A percentile compares a stretch with the other conserved stretches of the same genome.
Evolutionary conservation across 2,329 filamentous ascomycete genomes (phyloP).

Genomic region (Parafenestella ontariensis): DNA sequence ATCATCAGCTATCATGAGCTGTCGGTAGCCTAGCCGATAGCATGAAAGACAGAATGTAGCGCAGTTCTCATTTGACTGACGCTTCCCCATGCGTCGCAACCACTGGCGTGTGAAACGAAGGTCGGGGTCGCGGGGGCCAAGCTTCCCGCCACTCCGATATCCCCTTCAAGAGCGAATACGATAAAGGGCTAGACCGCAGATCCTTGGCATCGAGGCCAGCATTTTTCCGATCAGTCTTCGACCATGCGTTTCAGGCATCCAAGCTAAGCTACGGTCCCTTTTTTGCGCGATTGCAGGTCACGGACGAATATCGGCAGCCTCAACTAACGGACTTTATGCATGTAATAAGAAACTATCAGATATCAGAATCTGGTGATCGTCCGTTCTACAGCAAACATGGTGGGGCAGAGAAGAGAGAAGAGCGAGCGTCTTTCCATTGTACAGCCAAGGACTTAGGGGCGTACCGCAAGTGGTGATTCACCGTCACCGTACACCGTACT

Average conservation of each 20-base stretch:
- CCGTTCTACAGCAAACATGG: too few relatives aligned
- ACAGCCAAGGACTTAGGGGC: neutral
- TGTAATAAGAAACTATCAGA: too few relatives aligned
- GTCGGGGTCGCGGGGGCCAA: neutral
- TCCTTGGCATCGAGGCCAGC: constrained; percentile 7
- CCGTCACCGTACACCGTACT: too few relatives aligned
- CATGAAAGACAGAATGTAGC: neutral
- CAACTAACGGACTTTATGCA: neutral
- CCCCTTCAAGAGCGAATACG: neutral
- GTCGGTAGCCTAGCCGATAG: neutral
- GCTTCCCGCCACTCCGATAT: neutral
- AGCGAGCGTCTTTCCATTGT: too few relatives aligned
- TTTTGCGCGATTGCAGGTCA: neutral
- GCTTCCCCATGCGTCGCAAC: neutral
- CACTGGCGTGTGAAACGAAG: neutral
- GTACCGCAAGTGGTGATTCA: neutral
- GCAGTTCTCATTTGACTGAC: neutral
- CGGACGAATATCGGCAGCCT: neutral
- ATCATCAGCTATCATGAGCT: too few relatives aligned
- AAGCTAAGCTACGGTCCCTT: neutral
- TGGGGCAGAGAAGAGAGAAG: neutral
- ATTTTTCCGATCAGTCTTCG: neutral
- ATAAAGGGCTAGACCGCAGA: neutral
- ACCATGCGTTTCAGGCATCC: constrained; percentile 18
- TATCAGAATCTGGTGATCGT: too few relatives aligned